A percentile compares a stretch with the other conserved stretches of the same genome.
Conservation (phyloP, 192 early-diverging fungal genomes). For the Podila verticillata region DNA sequence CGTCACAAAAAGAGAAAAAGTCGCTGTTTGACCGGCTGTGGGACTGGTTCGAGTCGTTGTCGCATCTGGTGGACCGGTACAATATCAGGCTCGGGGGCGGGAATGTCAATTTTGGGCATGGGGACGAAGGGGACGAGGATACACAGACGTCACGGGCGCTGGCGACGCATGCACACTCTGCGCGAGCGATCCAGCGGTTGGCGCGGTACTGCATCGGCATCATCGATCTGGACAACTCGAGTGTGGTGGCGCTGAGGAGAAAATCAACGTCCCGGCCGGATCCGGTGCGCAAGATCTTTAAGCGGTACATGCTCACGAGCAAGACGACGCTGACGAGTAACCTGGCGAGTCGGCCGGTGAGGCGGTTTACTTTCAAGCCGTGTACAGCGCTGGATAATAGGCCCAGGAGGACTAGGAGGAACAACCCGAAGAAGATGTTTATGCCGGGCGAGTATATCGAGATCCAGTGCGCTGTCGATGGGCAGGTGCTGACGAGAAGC, state of each 20-base stretch:
- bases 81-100: background rate
- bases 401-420: background rate
- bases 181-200: background rate
- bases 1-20: background rate
- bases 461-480: conserved; percentile 10
- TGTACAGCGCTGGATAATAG: background rate
- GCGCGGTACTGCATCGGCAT: background rate
- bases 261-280: background rate
- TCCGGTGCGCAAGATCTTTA: conserved; percentile 6
- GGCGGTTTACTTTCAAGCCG: conserved; percentile 14
- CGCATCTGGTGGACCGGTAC: background rate
- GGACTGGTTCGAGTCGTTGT: background rate
- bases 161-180: background rate
- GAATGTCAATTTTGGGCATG: background rate
- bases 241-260: background rate
- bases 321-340: conserved; percentile 1
- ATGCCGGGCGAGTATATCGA: conserved; percentile 26
- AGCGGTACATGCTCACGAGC: conserved; percentile 11
- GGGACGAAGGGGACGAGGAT: background rate
- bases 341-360: conserved; percentile 1
- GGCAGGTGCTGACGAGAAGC: conserved; percentile 11
- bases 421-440: conserved; percentile 4
- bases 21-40: background rate
- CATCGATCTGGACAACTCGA: background rate
- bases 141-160: background rate